Conservation (phyloP, 2,329 filamentous ascomycete species). For the Madurella mycetomatis region DNA sequence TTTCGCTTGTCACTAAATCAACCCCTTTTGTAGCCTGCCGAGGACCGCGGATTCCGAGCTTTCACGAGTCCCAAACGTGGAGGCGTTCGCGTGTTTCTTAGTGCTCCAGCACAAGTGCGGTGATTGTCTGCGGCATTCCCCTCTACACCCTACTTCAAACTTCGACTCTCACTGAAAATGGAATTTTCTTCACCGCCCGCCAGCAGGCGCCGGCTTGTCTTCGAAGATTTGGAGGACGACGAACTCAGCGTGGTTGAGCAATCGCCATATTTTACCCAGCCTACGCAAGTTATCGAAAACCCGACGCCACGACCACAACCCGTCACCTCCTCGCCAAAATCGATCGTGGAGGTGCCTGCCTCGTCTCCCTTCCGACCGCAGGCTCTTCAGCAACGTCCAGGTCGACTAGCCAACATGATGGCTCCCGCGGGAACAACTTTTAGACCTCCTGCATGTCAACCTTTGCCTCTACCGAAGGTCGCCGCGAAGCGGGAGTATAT, state of each 20-base stretch:
- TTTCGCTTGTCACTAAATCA: neutral
- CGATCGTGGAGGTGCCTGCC: conserved; percentile 73
- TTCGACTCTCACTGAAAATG: conserved; percentile 11
- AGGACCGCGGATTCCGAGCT: no score
- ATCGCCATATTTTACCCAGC: conserved; percentile 45
- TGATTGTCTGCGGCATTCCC: neutral
- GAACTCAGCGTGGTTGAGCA: conserved; percentile 34
- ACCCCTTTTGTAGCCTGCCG: no score
- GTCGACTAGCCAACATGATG: conserved; percentile 47
- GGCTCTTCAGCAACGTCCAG: conserved; percentile 23
- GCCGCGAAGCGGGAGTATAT: conserved; percentile 33
- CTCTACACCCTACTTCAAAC: neutral
- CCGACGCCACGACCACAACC: conserved; percentile 31
- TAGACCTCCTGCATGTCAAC: conserved; percentile 35
- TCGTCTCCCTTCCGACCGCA: conserved; percentile 67
- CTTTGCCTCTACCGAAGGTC: conserved; percentile 22
- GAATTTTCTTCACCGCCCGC: conserved; percentile 21
- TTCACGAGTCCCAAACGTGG: no score
- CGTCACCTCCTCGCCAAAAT: conserved; percentile 41
- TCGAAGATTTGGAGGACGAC: conserved; percentile 26
- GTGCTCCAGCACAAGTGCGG: no score
- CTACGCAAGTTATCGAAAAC: conserved; percentile 43
- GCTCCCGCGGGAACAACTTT: conserved; percentile 73
- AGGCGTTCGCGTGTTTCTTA: no score
- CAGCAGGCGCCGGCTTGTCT: conserved; percentile 11